Percentiles rank a stretch among this genome's conserved stretches.
phyloP scores from a whole-genome alignment of 306 rosid species.

The Arachis stenosperma region DNA sequence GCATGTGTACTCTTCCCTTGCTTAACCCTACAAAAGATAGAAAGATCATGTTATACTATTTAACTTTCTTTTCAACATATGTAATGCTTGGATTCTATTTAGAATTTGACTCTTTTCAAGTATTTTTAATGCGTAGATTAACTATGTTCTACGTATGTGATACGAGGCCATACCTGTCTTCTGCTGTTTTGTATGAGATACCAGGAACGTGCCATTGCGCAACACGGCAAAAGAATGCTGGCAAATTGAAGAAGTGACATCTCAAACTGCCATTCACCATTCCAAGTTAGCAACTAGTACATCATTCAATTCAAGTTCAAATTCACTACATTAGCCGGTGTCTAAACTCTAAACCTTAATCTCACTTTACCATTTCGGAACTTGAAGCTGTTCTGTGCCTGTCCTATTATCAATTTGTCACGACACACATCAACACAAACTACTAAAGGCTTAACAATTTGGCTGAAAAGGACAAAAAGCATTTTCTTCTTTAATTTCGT shows the following conservation, averaged over 20 bases:
- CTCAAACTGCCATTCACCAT: slow-evolving; percentile 39
- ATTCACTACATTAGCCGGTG: not conserved
- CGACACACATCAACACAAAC: not conserved
- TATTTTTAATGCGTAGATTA: too few relatives aligned
- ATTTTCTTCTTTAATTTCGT: slow-evolving; percentile 20
- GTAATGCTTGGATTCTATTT: not conserved
- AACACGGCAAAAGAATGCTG: slow-evolving; percentile 48
- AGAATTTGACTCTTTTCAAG: too few relatives aligned
- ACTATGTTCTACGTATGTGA: not conserved
- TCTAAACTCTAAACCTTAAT: not conserved
- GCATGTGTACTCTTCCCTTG: not conserved
- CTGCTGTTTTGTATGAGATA: slow-evolving; percentile 40
- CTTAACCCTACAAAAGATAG: slow-evolving; percentile 19
- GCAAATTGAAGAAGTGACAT: slow-evolving; percentile 49
- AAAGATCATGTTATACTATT: not conserved
- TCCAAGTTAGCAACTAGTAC: not conserved
- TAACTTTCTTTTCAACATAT: not conserved
- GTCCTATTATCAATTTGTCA: not conserved
- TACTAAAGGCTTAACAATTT: not conserved
- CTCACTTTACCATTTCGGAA: not conserved
- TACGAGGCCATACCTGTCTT: slow-evolving; percentile 37
- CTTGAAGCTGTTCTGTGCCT: too few relatives aligned
- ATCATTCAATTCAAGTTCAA: not conserved
- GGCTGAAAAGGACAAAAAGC: not conserved
- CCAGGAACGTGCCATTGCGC: slow-evolving; percentile 48